phyloP scores from a whole-genome alignment of 305 asterid species.

The Coffea humblotiana region DNA sequence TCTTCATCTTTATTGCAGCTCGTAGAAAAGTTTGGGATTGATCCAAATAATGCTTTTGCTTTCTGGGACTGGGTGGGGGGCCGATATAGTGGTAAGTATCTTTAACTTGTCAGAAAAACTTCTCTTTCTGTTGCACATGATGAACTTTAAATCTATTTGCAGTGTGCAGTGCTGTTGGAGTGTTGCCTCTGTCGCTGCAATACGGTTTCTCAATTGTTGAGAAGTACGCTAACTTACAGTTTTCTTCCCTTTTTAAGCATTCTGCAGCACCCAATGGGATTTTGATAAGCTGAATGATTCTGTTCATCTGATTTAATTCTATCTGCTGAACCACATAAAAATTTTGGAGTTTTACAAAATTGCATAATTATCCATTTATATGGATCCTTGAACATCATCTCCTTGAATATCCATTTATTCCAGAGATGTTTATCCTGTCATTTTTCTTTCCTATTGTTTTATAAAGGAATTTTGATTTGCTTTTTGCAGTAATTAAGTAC shows the following conservation, averaged over 20 bases:
- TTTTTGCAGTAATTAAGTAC: not conserved
- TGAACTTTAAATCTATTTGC: conserved; percentile 45
- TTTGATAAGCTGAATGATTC: not conserved
- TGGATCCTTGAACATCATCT: not conserved
- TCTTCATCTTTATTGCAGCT: conserved; percentile 53
- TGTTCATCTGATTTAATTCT: not conserved
- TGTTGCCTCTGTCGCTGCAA: conserved; percentile 96
- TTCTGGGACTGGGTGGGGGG: conserved; percentile 99
- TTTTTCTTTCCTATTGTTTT: not conserved
- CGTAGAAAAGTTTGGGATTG: conserved; percentile 96
- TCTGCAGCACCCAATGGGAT: not conserved
- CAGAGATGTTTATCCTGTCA: too few species aligned
- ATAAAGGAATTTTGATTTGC: not conserved
- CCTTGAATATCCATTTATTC: not conserved
- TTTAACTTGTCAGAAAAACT: conserved; percentile 19
- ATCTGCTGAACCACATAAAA: not conserved
- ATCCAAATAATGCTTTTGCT: conserved; percentile 98
- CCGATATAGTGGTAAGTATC: conserved; percentile 84
- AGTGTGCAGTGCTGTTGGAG: conserved; percentile 99
- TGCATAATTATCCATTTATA: not conserved
- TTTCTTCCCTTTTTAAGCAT: conserved; percentile 14
- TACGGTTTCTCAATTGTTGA: conserved; percentile 88
- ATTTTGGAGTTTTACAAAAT: not conserved
- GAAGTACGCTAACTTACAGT: conserved; percentile 53
- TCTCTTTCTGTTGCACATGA: conserved; percentile 20